Percentiles rank a stretch among this genome's conserved stretches.
Conservation (phyloP, 2,329 filamentous ascomycete species). For the Tothia fuscella region DNA sequence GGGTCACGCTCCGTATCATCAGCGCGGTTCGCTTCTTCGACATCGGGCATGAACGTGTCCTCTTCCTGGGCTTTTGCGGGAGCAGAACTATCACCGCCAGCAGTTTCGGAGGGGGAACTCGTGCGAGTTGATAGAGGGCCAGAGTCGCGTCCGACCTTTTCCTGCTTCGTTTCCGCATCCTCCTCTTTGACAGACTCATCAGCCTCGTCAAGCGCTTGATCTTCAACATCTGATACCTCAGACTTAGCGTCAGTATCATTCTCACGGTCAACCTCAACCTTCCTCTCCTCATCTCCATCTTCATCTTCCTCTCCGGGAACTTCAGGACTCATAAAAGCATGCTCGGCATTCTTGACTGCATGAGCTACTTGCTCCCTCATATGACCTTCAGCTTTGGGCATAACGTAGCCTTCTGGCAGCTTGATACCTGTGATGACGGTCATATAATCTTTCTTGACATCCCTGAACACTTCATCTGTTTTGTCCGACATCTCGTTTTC, state of each 20-base stretch:
- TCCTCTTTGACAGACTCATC: neutral
- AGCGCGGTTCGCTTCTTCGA: neutral
- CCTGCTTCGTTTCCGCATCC: neutral
- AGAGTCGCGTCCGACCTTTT: neutral
- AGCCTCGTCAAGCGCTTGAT: neutral
- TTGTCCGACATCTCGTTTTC: slow-evolving; percentile 31
- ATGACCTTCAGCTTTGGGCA: slow-evolving; percentile 9
- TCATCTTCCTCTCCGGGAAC: neutral
- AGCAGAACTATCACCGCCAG: neutral
- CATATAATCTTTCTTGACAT: slow-evolving; percentile 28
- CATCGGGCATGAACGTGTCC: neutral
- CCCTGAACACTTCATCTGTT: slow-evolving; percentile 31
- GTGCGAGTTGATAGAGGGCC: neutral
- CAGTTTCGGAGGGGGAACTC: neutral
- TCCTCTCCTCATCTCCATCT: neutral
- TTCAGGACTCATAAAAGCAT: too few species aligned
- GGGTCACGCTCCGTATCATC: too few species aligned
- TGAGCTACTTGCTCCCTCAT: neutral
- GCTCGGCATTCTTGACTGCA: neutral
- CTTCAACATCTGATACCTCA: neutral
- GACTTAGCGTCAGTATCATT: neutral
- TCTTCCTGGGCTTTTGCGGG: neutral
- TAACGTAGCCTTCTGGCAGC: neutral
- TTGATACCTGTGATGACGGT: slow-evolving; percentile 20
- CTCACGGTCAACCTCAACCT: neutral